phyloP scores from a whole-genome alignment of 352 stramenopile species.

The Pythium diclinum region DNA sequence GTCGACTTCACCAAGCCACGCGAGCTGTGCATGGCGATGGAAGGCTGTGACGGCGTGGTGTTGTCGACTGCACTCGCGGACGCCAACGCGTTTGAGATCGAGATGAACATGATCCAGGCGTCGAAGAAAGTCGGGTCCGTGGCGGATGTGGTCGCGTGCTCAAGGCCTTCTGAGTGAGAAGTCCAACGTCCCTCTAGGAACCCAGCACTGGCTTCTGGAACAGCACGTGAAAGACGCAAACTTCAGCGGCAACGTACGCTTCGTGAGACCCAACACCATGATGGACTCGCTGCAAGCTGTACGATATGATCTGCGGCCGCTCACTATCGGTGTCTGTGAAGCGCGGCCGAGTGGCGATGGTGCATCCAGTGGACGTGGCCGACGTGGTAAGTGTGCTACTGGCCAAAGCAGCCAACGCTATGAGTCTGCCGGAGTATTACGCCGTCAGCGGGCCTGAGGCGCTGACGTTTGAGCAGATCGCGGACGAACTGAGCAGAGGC shows the following conservation, averaged over 20 bases:
- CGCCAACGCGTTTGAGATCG: slow-evolving; percentile 22
- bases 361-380: slow-evolving; percentile 56
- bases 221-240: slow-evolving; percentile 29
- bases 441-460: slow-evolving; percentile 59
- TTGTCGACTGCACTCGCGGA: slow-evolving; percentile 28
- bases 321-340: slow-evolving; percentile 66
- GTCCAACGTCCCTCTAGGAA: slow-evolving; percentile 32
- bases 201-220: slow-evolving; percentile 50
- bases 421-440: slow-evolving; percentile 20
- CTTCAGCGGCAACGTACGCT: slow-evolving; percentile 22
- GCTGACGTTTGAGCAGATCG: slow-evolving; percentile 49
- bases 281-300: slow-evolving; percentile 60
- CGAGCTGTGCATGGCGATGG: slow-evolving; percentile 41
- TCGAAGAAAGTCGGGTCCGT: slow-evolving; percentile 18
- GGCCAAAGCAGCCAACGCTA: background rate
- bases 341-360: slow-evolving; percentile 47
- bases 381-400: slow-evolving; percentile 39
- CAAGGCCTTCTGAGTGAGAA: slow-evolving; percentile 37
- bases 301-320: slow-evolving; percentile 62
- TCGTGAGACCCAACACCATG: slow-evolving; percentile 43
- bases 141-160: slow-evolving; percentile 38
- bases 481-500: slow-evolving; percentile 34
- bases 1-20: slow-evolving; percentile 42
- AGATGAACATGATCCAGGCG: slow-evolving; percentile 27
- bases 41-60: slow-evolving; percentile 43